Base-by-base conservation (phyloP, 2,329 filamentous ascomycete species). In the Juglanconis juglandina region DNA sequence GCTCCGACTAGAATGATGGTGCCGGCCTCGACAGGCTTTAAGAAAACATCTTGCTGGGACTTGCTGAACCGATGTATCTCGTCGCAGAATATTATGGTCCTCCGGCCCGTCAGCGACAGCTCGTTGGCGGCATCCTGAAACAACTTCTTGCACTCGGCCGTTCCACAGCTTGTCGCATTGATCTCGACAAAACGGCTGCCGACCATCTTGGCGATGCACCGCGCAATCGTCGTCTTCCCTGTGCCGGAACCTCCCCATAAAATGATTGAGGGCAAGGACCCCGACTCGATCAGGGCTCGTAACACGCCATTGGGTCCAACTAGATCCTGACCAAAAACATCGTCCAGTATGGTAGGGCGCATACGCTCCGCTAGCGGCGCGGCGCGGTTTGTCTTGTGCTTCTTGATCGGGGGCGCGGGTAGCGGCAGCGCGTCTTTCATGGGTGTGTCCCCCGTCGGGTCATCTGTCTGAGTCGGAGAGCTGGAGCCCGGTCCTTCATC, bases 1-100 rank as follows among this genome's bases (percentile, higher is more conserved):
- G 95, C 95, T 10, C 93, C 95, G 63, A 98, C 95, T 35, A 99
- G 80, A 0, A 91, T 97, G 65, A 99, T 88, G 34, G 90, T 90
- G 5, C 95, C 95, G 1, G 87, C 87, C 75, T 99, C 95, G 30
- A 98, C 94, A 0, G 94, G 94, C 14, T 89, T 91, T 1, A 99
- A 79, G 67, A 98, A 98, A 1, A 97, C 90, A 74, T 98, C 95
- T 71, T 99, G 95, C 72, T 98, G 95, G 0, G 87, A 83, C 75
- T 96, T 97, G 67, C 84, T 90, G 79, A 96, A 96, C 34, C 94
- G 81, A 74, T 96, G 92, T 52, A 97, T 95, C 78, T 98, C 95
- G 76, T 99, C 95, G 76, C 94, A 97, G 73, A 99, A 99, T 65
- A 99, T 87, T 65, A 99, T 96, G 0, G 95, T 98, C 76, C 91